These are phyloP conservation scores for Colletotrichum chrysophilum DNA, from an alignment of 2,329 filamentous ascomycete genomes.

Conservation along the genomic window DNA sequence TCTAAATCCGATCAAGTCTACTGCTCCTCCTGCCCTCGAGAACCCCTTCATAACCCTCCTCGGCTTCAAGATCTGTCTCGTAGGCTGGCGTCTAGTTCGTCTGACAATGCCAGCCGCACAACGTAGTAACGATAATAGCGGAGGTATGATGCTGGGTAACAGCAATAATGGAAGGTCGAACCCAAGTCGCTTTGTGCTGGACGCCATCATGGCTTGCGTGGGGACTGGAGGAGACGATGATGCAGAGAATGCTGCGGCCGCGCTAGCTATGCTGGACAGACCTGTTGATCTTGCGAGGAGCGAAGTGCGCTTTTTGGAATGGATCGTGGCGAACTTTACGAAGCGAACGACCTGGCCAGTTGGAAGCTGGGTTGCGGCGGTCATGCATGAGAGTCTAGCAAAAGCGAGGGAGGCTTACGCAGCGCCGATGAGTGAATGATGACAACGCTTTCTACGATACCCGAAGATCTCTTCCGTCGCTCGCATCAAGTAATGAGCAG, in stretches of 20 bases:
- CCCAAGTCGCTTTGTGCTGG: conserved; percentile 1
- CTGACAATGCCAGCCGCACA: conserved; percentile 4
- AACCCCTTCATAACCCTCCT: conserved; percentile 6
- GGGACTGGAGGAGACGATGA: background rate
- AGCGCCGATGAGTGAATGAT: background rate
- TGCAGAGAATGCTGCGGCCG: background rate
- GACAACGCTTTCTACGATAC: background rate
- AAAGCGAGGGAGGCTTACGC: conserved; percentile 3
- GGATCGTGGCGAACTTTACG: conserved; percentile 4
- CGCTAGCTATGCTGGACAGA: background rate
- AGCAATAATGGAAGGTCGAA: background rate
- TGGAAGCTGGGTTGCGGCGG: background rate
- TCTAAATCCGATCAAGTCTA: background rate
- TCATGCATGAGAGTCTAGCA: background rate
- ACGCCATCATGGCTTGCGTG: conserved; percentile 11
- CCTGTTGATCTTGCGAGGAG: background rate
- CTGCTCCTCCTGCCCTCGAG: background rate
- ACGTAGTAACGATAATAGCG: background rate
- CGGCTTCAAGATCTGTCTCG: conserved; percentile 8
- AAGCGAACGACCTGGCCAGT: conserved; percentile 7
- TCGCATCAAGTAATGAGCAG: background rate
- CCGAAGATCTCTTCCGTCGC: background rate
- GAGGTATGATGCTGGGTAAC: background rate
- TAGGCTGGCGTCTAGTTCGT: conserved; percentile 3
- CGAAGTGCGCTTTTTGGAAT: background rate